A percentile compares a stretch with the other conserved stretches of the same genome.
phyloP scores from a whole-genome alignment of 768 basidiomycete species.

The Russula compacta region DNA sequence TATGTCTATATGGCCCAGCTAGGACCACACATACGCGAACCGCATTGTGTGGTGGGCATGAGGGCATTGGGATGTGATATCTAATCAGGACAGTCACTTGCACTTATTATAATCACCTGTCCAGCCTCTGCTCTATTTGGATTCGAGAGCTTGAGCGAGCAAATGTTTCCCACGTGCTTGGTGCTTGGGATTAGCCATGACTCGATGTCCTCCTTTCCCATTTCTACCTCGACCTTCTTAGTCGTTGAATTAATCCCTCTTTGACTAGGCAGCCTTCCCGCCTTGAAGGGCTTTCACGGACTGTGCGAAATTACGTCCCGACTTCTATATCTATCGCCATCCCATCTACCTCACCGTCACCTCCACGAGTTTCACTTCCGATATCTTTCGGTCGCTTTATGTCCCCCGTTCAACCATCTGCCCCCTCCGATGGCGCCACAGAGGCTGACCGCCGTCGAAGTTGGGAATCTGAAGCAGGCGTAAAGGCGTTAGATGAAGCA shows the following conservation, averaged over 20 bases:
- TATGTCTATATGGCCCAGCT: neutral
- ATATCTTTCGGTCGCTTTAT: slow-evolving; percentile 40
- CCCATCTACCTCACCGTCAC: slow-evolving; percentile 39
- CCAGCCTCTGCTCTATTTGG: neutral
- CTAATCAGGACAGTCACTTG: neutral
- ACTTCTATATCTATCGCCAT: slow-evolving; percentile 43
- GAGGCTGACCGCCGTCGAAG: slow-evolving; percentile 10
- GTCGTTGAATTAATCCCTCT: neutral
- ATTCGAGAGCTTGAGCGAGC: neutral
- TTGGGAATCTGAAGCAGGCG: slow-evolving; percentile 11
- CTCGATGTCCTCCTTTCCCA: slow-evolving; percentile 1
- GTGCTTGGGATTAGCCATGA: neutral
- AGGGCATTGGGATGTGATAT: neutral
- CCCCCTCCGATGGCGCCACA: neutral
- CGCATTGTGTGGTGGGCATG: neutral
- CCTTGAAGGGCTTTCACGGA: slow-evolving; percentile 43
- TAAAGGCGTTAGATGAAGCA: slow-evolving; percentile 23
- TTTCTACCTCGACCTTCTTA: neutral
- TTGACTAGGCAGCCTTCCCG: slow-evolving; percentile 38
- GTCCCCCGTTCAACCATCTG: slow-evolving; percentile 22
- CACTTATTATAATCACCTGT: neutral
- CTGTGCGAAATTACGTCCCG: slow-evolving; percentile 47
- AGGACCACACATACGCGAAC: neutral
- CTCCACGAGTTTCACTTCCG: slow-evolving; percentile 42
- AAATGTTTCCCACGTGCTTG: neutral